phyloP scores from a whole-genome alignment of 805 yeast genomes.

The Priceomyces haplophilus region DNA sequence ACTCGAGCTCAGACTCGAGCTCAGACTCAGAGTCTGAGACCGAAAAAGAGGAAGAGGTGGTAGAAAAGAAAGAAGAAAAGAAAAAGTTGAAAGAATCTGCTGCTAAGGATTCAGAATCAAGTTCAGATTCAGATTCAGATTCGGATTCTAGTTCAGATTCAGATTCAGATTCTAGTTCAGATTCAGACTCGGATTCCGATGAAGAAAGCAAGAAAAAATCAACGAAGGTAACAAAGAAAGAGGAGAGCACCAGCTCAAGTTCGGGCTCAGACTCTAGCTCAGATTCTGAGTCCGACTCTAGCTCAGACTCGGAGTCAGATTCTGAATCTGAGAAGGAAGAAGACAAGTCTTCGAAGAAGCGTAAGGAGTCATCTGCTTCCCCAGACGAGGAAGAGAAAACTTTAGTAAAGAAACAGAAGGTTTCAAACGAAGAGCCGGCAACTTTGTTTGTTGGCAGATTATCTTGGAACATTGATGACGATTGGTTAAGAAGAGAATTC shows the following conservation, averaged over 20 bases:
- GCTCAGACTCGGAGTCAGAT: slow-evolving; percentile 8
- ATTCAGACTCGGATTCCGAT: slow-evolving; percentile 21
- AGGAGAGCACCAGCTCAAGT: slow-evolving; percentile 12
- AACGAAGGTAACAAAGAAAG: slow-evolving; percentile 14
- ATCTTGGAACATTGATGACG: slow-evolving; percentile 96
- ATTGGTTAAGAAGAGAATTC: slow-evolving; percentile 86
- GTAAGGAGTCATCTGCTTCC: slow-evolving; percentile 29
- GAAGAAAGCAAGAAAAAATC: slow-evolving; percentile 19
- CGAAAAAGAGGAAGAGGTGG: slow-evolving; percentile 29
- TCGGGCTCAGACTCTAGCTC: slow-evolving; percentile 26
- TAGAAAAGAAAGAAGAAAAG: slow-evolving; percentile 30
- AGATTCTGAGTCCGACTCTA: slow-evolving; percentile 27
- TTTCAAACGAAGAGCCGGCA: slow-evolving; percentile 63
- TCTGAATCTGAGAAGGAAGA: slow-evolving; percentile 19
- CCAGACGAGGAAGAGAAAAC: slow-evolving; percentile 29
- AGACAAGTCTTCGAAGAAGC: slow-evolving; percentile 29
- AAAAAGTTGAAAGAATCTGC: slow-evolving; percentile 14
- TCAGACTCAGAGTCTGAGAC: slow-evolving; percentile 27
- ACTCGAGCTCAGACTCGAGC: slow-evolving; percentile 18
- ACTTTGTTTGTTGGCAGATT: slow-evolving; percentile 95
- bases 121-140: slow-evolving; percentile 27
- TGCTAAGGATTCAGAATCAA: slow-evolving; percentile 23
- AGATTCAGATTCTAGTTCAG: slow-evolving; percentile 21
- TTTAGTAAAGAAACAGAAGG: slow-evolving; percentile 51
- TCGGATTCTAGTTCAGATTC: slow-evolving; percentile 28